Percentiles rank a stretch among this genome's conserved stretches.
Evolutionary conservation across 2,329 filamentous ascomycete genomes (phyloP).

Genomic region (Scedosporium boydii): DNA sequence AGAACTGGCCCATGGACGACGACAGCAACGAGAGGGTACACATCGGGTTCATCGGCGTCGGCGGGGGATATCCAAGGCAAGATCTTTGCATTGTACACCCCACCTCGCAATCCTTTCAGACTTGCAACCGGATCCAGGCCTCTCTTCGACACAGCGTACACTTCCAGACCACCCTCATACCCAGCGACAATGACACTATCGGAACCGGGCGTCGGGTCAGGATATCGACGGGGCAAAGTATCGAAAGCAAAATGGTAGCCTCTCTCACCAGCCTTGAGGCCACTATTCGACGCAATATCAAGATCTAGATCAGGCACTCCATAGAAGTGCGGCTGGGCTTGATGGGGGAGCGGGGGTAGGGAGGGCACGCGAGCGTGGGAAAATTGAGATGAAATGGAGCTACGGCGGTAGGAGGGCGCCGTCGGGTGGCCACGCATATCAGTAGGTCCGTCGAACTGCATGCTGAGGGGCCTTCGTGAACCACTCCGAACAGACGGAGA

Average conservation of each 20-base stretch:
- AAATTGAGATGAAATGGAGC: conserved; percentile 42
- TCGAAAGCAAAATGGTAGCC: conserved; percentile 81
- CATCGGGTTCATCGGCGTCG: conserved; percentile 32
- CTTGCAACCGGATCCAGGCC: conserved; percentile 61
- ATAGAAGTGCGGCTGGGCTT: conserved; percentile 70
- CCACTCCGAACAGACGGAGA: conserved; percentile 22
- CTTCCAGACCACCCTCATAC: conserved; percentile 69
- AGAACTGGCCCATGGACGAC: conserved; percentile 69
- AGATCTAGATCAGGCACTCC: conserved; percentile 65
- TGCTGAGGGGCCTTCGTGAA: conserved; percentile 40
- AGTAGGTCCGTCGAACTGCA: conserved; percentile 34
- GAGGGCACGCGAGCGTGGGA: conserved; percentile 33
- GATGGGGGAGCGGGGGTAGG: conserved; percentile 62
- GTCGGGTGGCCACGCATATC: conserved; percentile 13
- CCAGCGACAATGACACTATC: conserved; percentile 68
- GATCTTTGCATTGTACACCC: conserved; percentile 74
- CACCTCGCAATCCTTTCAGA: conserved; percentile 68
- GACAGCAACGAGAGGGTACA: conserved; percentile 68
- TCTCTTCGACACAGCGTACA: conserved; percentile 63
- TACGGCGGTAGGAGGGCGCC: conserved; percentile 28
- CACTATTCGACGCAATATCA: conserved; percentile 46
- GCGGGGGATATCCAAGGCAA: conserved; percentile 53
- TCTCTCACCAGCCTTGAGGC: conserved; percentile 53
- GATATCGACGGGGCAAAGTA: conserved; percentile 41
- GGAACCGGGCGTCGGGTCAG: conserved; percentile 26